Percentiles rank a stretch among this genome's conserved stretches.
These are phyloP conservation scores for Gracilariopsis chorda DNA, from an alignment of 23 red algal genomes.

Conservation along the genomic window DNA sequence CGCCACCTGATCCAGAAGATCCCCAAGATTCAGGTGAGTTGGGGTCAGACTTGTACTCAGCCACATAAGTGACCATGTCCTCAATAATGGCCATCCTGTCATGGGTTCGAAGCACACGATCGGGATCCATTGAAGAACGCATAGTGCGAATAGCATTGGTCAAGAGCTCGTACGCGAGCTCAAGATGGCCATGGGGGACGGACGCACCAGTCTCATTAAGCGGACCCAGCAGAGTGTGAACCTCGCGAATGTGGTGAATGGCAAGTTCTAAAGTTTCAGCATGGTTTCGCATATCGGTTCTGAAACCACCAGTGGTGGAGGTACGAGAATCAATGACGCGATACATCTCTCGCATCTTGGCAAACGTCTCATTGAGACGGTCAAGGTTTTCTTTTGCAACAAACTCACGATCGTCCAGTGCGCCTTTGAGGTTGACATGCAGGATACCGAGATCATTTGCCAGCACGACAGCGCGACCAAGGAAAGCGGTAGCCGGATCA, in stretches of 20 bases:
- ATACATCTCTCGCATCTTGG: conserved; percentile 72
- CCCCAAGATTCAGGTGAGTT: not conserved
- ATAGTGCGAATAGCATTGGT: conserved; percentile 32
- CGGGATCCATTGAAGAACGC: conserved; percentile 70
- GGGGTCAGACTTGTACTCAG: not conserved
- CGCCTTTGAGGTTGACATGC: conserved; percentile 65
- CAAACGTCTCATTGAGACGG: conserved; percentile 64
- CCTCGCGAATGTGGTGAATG: conserved; percentile 66
- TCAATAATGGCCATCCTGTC: conserved; percentile 60
- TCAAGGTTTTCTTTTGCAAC: conserved; percentile 59
- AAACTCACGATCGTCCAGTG: conserved; percentile 55
- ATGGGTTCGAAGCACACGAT: conserved; percentile 44
- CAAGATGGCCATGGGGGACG: conserved; percentile 32
- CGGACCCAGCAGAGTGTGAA: conserved; percentile 60
- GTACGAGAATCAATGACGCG: conserved; percentile 56
- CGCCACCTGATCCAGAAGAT: not conserved
- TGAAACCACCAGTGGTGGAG: conserved; percentile 38
- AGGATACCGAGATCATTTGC: conserved; percentile 76
- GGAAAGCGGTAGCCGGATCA: conserved; percentile 74
- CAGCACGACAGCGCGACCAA: conserved; percentile 77
- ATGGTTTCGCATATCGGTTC: conserved; percentile 45
- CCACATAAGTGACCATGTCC: conserved; percentile 61
- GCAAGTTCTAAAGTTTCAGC: conserved; percentile 66
- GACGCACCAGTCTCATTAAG: conserved; percentile 45
- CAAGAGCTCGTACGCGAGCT: conserved; percentile 22